Base-by-base conservation (phyloP, 495 filamentous ascomycete genomes). In the Pyrenula aspistea region DNA sequence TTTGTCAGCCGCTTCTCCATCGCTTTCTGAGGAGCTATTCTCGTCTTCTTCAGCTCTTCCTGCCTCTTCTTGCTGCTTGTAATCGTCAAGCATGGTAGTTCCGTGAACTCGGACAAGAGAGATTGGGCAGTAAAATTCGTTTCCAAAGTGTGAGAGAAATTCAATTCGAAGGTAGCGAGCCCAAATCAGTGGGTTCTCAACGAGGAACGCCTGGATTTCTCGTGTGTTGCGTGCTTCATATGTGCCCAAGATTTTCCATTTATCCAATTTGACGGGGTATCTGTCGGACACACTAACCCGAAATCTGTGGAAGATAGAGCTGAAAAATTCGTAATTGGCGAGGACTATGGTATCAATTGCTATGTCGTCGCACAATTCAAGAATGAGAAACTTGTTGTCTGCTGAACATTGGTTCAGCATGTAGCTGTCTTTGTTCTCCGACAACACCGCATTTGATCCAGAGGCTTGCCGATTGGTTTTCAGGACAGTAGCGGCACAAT, bases 241-340 rank as follows among this genome's bases (percentile, higher is more conserved):
- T 1, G 84, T 87, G 1, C 90, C 93, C 31, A 97, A 68, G 47
- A 89, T 83, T 58, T 86, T 88, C 93, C 93, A 98, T 61, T 91
- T 90, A 50, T 94, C 91, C 51, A 82, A 65, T 67, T 96, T 96
- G 24, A 92, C 86, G 2, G 93, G 93, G 67, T 96, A 96, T 31
- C 88, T 82, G 69, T 96, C 93, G 25, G 90, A 89, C 22, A 96
- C 91, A 64, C 86, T 90, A 55, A 97, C 83, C 20, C 87, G 77
- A 67, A 98, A 95, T 21, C 82, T 86, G 55, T 89, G 86, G 63
- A 97, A 89, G 77, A 95, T 96, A 59, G 88, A 94, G 54, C 89
- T 95, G 72, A 98, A 98, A 74, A 98, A 98, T 69, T 96, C 93
- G 67, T 92, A 98, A 68, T 97, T 98, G 49, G 93, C 92, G 20